Conservation (phyloP, 2,329 filamentous ascomycete genomes). For the Claviceps lovelessii region DNA sequence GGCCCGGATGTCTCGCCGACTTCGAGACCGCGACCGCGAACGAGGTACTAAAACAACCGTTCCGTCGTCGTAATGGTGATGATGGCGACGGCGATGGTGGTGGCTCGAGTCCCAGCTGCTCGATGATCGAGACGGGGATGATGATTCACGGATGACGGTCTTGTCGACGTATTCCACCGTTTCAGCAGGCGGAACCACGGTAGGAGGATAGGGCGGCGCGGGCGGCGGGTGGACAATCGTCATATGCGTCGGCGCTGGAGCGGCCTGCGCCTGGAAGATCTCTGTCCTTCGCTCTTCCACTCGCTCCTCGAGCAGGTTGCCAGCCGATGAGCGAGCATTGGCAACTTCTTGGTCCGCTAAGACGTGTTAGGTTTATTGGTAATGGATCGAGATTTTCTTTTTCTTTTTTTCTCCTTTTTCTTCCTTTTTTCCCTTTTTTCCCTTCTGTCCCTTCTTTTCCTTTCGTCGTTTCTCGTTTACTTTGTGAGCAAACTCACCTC, state of each 20-base stretch:
- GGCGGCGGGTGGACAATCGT: constrained; percentile 5
- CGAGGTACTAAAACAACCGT: constrained; percentile 26
- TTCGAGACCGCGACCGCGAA: constrained; percentile 28
- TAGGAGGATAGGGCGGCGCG: constrained; percentile 5
- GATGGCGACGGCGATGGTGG: constrained; percentile 16
- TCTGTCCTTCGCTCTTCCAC: constrained; percentile 18
- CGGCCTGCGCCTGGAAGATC: constrained; percentile 4
- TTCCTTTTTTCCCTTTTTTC: no score
- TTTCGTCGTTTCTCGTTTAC: no score
- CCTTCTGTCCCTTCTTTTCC: no score
- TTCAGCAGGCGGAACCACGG: constrained; percentile 14
- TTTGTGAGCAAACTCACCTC: constrained; percentile 23
- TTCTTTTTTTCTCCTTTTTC: no score
- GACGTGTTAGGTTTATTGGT: not conserved
- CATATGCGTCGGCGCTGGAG: constrained; percentile 10
- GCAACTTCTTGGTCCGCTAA: constrained; percentile 30
- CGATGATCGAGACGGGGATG: constrained; percentile 31
- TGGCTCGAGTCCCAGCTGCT: constrained; percentile 18
- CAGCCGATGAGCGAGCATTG: constrained; percentile 31
- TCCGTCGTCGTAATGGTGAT: constrained; percentile 14
- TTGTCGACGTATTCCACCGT: constrained; percentile 29
- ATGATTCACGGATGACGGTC: constrained; percentile 32
- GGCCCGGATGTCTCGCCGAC: constrained; percentile 51
- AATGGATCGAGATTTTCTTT: no score
- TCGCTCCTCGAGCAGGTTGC: constrained; percentile 34